These are phyloP conservation scores for Candida glucosophila DNA, from an alignment of 1,139 yeast genomes.

Conservation along the genomic window DNA sequence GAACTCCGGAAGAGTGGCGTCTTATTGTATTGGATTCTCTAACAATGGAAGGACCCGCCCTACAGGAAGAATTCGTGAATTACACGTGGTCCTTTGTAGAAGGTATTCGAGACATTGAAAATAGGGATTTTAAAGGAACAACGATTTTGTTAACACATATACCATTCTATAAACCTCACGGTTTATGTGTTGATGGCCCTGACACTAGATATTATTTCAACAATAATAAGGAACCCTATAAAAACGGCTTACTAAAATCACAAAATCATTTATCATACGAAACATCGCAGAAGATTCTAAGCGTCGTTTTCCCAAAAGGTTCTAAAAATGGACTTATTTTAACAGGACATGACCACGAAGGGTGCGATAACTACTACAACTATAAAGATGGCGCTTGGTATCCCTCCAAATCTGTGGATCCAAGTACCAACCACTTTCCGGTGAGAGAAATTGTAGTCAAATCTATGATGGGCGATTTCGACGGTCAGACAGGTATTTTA, in stretches of 20 bases:
- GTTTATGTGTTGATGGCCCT: constrained; percentile 85
- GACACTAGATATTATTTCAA: constrained; percentile 52
- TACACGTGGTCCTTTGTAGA: constrained; percentile 70
- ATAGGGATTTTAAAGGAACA: constrained; percentile 53
- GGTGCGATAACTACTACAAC: constrained; percentile 67
- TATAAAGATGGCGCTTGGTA: constrained; percentile 43
- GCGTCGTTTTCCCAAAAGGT: constrained; percentile 56
- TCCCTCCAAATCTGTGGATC: constrained; percentile 36
- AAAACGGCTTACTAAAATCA: constrained; percentile 64
- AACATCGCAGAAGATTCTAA: constrained; percentile 57
- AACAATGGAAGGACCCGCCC: constrained; percentile 84
- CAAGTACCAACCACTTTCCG: constrained; percentile 17
- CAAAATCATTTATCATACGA: constrained; percentile 77
- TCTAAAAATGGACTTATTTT: constrained; percentile 67
- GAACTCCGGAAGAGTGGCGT: constrained; percentile 66
- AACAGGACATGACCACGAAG: constrained; percentile 96
- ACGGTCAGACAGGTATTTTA: constrained; percentile 80
- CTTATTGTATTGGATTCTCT: constrained; percentile 78
- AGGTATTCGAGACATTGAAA: constrained; percentile 38
- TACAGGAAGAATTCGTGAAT: constrained; percentile 59
- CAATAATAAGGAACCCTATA: constrained; percentile 53
- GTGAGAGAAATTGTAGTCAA: constrained; percentile 78
- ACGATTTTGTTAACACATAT: constrained; percentile 83
- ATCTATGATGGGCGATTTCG: constrained; percentile 94
- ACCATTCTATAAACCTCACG: constrained; percentile 75